Evolutionary conservation across 179 eudicot genomes (phyloP).

Genomic region (Nepenthes alata): DNA sequence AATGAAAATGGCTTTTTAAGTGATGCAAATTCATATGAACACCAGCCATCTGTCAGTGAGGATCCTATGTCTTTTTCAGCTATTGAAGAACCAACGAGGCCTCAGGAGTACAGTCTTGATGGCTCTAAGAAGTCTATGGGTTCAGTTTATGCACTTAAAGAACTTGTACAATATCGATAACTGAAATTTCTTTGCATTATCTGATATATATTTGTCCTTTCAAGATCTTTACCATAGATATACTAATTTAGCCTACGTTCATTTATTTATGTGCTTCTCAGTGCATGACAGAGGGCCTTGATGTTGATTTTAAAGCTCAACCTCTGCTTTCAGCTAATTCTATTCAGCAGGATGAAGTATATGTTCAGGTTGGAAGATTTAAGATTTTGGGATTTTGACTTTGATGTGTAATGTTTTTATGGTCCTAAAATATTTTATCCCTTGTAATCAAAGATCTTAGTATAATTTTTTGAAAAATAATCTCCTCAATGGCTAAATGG

Average conservation of each 20-base stretch:
- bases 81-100: conserved; percentile 32
- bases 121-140: conserved; percentile 38
- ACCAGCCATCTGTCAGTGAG: conserved; percentile 30
- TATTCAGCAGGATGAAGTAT: conserved; percentile 46
- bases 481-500: too few species aligned
- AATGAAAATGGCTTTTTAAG: conserved; percentile 32
- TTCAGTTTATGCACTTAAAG: conserved; percentile 55
- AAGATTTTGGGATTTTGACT: too few species aligned
- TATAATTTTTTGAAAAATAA: too few species aligned
- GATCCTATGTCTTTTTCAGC: conserved; percentile 26
- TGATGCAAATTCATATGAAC: conserved; percentile 41
- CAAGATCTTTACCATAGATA: neutral
- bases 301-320: conserved; percentile 45
- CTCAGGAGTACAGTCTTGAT: conserved; percentile 34
- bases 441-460: too few species aligned
- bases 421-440: too few species aligned
- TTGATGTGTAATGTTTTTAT: too few species aligned
- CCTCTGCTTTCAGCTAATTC: conserved; percentile 47
- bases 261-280: conserved; percentile 11
- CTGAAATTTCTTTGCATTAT: neutral
- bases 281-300: conserved; percentile 76
- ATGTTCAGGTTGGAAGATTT: conserved; percentile 40
- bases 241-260: conserved; percentile 2
- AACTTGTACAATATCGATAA: conserved; percentile 34
- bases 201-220: too few species aligned